Evolutionary conservation across 306 rosid species (phyloP).

Genomic region (Alnus rubra): DNA sequence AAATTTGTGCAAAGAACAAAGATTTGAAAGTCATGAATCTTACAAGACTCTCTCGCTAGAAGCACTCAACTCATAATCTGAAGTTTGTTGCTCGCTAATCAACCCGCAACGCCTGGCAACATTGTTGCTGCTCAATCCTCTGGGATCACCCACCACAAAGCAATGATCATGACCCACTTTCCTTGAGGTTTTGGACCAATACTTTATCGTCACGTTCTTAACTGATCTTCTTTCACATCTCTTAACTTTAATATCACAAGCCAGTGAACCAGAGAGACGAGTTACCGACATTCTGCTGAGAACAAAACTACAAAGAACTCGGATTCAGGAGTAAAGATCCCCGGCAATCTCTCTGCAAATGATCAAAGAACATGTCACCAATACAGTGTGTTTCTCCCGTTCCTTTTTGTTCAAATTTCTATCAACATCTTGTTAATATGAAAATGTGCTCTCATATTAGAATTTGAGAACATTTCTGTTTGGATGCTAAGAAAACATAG

Average conservation of each 20-base stretch:
- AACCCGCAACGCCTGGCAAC: not conserved
- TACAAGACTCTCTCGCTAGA: conserved; percentile 5
- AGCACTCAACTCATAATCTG: conserved; percentile 11
- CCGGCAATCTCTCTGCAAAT: not conserved
- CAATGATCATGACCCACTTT: not conserved
- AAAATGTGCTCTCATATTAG: not conserved
- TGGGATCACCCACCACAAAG: not conserved
- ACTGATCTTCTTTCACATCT: not conserved
- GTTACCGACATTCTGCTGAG: not conserved
- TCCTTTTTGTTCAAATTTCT: not conserved
- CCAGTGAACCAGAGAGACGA: not conserved
- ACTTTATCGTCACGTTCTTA: not conserved
- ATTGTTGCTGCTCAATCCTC: not conserved
- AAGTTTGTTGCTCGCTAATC: conserved; percentile 6
- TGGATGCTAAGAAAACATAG: not conserved
- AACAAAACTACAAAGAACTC: not conserved
- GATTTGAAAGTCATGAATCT: not conserved
- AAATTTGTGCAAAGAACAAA: not conserved
- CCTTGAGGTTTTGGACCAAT: not conserved
- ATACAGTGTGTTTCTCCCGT: not conserved
- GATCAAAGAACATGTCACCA: not conserved
- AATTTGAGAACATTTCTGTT: not conserved
- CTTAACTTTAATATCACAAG: not conserved
- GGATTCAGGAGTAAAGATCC: not conserved
- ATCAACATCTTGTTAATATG: not conserved